phyloP scores from a whole-genome alignment of 2,329 filamentous ascomycete species.

The Paradendryphiella salina region DNA sequence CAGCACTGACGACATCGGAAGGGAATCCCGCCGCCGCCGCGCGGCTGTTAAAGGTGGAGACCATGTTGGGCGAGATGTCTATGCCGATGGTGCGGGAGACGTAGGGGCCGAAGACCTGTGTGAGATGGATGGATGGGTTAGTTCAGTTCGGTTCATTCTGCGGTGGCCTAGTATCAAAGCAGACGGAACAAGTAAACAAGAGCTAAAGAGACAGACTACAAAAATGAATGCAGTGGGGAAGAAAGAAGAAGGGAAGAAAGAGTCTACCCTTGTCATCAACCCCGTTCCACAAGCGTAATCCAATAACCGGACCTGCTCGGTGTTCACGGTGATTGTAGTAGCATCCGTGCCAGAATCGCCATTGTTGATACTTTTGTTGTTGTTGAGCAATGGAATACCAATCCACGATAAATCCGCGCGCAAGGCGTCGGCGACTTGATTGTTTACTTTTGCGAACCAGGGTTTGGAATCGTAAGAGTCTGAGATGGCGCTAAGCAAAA shows the following conservation, averaged over 20 bases:
- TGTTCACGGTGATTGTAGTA: constrained; percentile 3
- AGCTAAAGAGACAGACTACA: too few relatives aligned
- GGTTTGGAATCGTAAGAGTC: constrained; percentile 59
- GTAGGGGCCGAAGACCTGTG: constrained; percentile 63
- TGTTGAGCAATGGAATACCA: constrained; percentile 59
- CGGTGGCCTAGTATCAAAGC: too few relatives aligned
- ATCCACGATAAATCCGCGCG: constrained; percentile 62
- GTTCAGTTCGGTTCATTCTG: too few relatives aligned
- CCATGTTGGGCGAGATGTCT: constrained; percentile 73
- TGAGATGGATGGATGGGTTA: too few relatives aligned
- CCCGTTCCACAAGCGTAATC: constrained; percentile 80
- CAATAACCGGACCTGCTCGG: constrained; percentile 52
- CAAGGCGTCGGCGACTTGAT: constrained; percentile 60
- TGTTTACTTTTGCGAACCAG: constrained; percentile 57
- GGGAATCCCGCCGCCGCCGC: constrained; percentile 44
- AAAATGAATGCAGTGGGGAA: too few relatives aligned
- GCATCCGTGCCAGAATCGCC: background rate
- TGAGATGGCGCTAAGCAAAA: constrained; percentile 53
- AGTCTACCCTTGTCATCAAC: constrained; percentile 63
- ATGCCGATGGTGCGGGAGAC: constrained; percentile 67
- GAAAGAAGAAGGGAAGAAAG: background rate
- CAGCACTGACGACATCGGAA: constrained; percentile 25
- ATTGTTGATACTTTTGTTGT: constrained; percentile 30
- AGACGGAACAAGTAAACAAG: too few relatives aligned
- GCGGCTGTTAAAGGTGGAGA: constrained; percentile 65